A percentile compares a stretch with the other conserved stretches of the same genome.
These are phyloP conservation scores for Tetrastigma voinierianum DNA, from an alignment of 164 flowering plant genomes.

Conservation along the genomic window DNA sequence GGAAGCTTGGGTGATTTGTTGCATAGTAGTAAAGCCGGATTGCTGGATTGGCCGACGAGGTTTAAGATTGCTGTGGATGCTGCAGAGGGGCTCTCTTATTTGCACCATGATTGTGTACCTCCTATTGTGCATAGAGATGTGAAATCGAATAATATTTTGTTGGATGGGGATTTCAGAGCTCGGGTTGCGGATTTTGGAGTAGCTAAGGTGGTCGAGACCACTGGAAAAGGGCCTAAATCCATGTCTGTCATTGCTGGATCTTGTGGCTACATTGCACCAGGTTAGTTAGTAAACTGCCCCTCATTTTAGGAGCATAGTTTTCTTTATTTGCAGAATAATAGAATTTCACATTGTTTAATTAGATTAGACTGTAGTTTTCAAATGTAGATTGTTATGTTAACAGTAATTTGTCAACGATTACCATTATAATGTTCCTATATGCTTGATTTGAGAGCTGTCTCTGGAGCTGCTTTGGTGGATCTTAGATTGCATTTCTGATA, in stretches of 20 bases:
- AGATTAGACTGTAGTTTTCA: neutral
- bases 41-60: slow-evolving; percentile 70
- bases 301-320: neutral
- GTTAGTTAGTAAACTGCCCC: slow-evolving; percentile 26
- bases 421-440: neutral
- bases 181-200: slow-evolving; percentile 77
- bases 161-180: slow-evolving; percentile 66
- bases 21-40: slow-evolving; percentile 60
- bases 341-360: neutral
- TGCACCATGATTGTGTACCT: slow-evolving; percentile 78
- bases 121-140: slow-evolving; percentile 78
- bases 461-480: neutral
- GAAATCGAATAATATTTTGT: slow-evolving; percentile 66
- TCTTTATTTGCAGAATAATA: neutral
- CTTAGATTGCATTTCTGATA: neutral
- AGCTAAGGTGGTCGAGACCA: slow-evolving; percentile 59
- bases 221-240: slow-evolving; percentile 48
- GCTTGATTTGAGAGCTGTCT: neutral
- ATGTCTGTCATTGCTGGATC: slow-evolving; percentile 83
- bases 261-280: slow-evolving; percentile 88
- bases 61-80: slow-evolving; percentile 61
- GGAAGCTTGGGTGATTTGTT: slow-evolving; percentile 79
- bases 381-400: neutral
- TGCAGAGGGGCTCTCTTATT: slow-evolving; percentile 74
- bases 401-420: neutral